Evolutionary conservation across 2,329 filamentous ascomycete genomes (phyloP), one percentile per base, ranked within the genome.

Genomic region (Aureobasidium sp.): DNA sequence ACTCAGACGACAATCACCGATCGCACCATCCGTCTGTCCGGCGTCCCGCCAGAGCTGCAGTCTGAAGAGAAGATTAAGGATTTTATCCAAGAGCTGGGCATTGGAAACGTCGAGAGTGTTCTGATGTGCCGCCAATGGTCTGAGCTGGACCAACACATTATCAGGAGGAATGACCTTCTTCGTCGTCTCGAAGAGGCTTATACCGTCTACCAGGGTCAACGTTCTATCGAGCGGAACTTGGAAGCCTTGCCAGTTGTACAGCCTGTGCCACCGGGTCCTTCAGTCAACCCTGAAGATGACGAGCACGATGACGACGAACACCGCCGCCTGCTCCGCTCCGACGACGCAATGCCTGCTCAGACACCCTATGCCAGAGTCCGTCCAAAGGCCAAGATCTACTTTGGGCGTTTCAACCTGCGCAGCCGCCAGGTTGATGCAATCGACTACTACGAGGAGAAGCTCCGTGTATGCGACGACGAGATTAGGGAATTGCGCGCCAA

Each of bases 1-100:
- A 90, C 87, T 23, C 93, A 97, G 73, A 92, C 89, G 0, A 97
- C 93, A n/a, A 84, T 96, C 55, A 97, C 94, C 1, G 94, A 99
- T 74, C 85, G 92, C 33, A 99, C 94, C 0, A 92, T 99, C 68
- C 86, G 90, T 25, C 76, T 99, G 19, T 94, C 93, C 0, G 93
- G 93, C 0, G 93, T 99, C 23, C 94, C 95, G 0, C 70, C 74
- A 3, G 85, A 93, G 25, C 75, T 97, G 62, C 83, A 89, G 61
- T 88, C 88, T 0, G 93, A 97, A 71, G 82, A 85, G 10, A 87
- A 87, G 67, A 90, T 99, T 66, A 94, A 90, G 70, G 80, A 89
- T 3, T 86, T 96, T 60, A 85, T 99, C 27, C 92, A 99, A 69
- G 88, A 87, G 63, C 77, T 99, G 13, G 85, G 88, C 59, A 93